A percentile compares a stretch with the other conserved stretches of the same genome.
Evolutionary conservation across 129 eudicot genomes (phyloP).

Genomic region (Heracleum sosnowskyi): DNA sequence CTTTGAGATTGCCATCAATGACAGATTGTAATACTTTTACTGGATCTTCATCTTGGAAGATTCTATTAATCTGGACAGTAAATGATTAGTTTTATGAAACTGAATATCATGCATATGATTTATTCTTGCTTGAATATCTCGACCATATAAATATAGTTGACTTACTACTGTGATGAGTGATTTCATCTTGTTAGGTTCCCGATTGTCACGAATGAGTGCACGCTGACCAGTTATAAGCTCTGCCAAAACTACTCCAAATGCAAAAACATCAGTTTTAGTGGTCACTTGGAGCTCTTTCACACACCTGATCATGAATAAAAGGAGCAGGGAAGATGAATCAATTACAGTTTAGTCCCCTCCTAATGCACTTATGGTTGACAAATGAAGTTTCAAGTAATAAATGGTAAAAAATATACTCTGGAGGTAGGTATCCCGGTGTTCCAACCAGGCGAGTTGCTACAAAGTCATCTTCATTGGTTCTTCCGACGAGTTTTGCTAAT

Average conservation of each 20-base stretch:
- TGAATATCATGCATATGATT: not conserved
- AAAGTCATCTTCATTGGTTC: conserved; percentile 67
- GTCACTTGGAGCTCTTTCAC: conserved; percentile 84
- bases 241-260: conserved; percentile 84
- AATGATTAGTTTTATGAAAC: not conserved
- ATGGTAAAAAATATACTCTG: conserved; percentile 43
- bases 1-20: conserved; percentile 56
- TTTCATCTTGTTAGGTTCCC: conserved; percentile 63
- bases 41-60: conserved; percentile 58
- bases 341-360: not conserved
- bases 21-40: conserved; percentile 45
- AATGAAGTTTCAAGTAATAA: not conserved
- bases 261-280: conserved; percentile 78
- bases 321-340: not conserved
- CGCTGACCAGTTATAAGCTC: conserved; percentile 89
- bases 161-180: conserved; percentile 84
- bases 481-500: conserved; percentile 69
- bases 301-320: conserved; percentile 36
- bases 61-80: conserved; percentile 34
- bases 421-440: conserved; percentile 90
- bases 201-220: conserved; percentile 63
- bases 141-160: not conserved
- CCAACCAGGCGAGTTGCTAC: conserved; percentile 81
- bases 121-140: not conserved
- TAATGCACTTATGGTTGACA: not conserved